Base-by-base conservation (phyloP, 805 yeast genomes). In the Candida nitratophila region DNA sequence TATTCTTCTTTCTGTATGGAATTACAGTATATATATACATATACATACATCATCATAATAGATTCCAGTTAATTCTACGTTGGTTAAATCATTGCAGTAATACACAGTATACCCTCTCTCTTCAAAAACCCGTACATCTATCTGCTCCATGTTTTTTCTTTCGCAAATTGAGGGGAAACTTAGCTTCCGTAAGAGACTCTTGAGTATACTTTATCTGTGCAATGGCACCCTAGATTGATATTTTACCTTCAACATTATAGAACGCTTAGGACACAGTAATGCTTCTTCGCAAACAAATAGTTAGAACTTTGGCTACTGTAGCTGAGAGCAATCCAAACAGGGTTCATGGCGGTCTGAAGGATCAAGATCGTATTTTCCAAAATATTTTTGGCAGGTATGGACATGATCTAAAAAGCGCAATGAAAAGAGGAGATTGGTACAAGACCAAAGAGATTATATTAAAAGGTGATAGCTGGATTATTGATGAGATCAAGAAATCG, bases 381-480 rank as follows among this genome's bases (percentile, higher is more conserved):
- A 86, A 86, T 65, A 72, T 86, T 41, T 85, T 86, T 65, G 81
- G 80, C 44, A 77, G 72, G 49, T 83, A 83, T 62, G 93, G 93
- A 41, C 76, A 73, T 50, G 91, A 86, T 61, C 68, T 87, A 54
- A 81, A 83, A 64, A 69, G 82, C 15, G 83, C 93, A 37, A 72
- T 73, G 73, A 76, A 76, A 56, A 83, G 84, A 79, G 96, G 96
- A 42, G 96, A 87, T 65, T 86, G 96, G 96, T 71, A 86, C 70
- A 87, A 86, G 69, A 87, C 96, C 52, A 87, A 86, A 66, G 96
- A 86, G 66, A 80, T 86, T 54, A 63, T 86, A 34, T 66, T 80
- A 48, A 86, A 86, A 64, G 96, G 96, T 38, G 91, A 87, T 64
- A 76, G 78, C 48, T 86, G 96, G 96, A 86, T 86, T 65, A 86